phyloP scores from a whole-genome alignment of 2,329 filamentous ascomycete species.

The Fusarium tuaranense region DNA sequence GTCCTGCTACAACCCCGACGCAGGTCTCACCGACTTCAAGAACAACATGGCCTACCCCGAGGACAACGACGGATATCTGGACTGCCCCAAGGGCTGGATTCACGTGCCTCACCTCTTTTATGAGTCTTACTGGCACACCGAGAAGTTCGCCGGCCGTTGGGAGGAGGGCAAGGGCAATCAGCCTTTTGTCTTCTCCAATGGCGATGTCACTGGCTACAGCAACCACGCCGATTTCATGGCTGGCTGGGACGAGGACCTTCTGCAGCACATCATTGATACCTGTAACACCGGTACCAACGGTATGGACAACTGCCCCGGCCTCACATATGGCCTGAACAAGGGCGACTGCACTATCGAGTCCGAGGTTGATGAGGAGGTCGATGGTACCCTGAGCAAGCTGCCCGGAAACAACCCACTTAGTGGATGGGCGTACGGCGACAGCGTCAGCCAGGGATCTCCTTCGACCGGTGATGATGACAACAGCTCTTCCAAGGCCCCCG shows the following conservation, averaged over 20 bases:
- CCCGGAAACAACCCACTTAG: conserved; percentile 68
- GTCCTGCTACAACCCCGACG: conserved; percentile 77
- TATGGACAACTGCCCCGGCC: conserved; percentile 72
- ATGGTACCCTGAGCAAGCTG: conserved; percentile 59
- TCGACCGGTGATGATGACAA: conserved; percentile 13
- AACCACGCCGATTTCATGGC: conserved; percentile 80
- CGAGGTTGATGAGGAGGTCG: conserved; percentile 59
- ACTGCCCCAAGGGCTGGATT: conserved; percentile 66
- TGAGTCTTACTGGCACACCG: conserved; percentile 72
- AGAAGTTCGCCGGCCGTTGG: conserved; percentile 64
- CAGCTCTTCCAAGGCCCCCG: conserved; percentile 17
- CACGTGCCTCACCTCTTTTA: conserved; percentile 70
- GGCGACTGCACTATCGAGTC: conserved; percentile 64
- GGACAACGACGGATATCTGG: conserved; percentile 58
- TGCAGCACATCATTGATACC: conserved; percentile 75
- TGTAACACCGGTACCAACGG: conserved; percentile 71
- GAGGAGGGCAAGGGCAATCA: conserved; percentile 64
- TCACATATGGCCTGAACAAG: conserved; percentile 65
- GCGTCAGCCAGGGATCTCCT: conserved; percentile 12
- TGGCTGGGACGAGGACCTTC: conserved; percentile 74
- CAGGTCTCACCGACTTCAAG: conserved; percentile 69
- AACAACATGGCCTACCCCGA: conserved; percentile 76
- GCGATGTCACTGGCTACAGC: conserved; percentile 77
- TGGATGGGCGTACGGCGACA: conserved; percentile 61
- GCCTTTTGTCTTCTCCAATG: conserved; percentile 77